Base-by-base conservation (phyloP, 2,329 filamentous ascomycete species). In the Microsporum canis region DNA sequence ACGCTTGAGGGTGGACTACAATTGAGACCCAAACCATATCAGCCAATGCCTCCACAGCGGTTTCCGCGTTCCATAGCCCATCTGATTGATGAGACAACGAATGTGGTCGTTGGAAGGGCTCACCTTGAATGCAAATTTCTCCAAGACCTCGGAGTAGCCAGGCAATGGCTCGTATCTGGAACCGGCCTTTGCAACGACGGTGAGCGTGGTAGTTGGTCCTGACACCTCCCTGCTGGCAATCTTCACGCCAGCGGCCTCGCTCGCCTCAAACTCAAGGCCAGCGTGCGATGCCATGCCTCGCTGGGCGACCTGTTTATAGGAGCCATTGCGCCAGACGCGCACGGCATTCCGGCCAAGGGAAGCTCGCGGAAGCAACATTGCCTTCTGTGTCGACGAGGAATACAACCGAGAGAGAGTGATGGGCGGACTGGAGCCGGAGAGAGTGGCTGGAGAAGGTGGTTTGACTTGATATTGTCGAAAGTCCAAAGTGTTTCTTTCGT, bases 81-180 rank as follows among this genome's bases (percentile, higher is more conserved):
- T 36, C 45, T 14, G 27, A n/a, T 33, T 51, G 45, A 31, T 39
- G 17, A 29, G 29, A 10, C 34, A 39, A 43, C 29, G 23, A 27
- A 5, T n/a, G 2, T 12, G 12, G 7, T 29, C 23, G 17, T 12
- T 51, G 73, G 68, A 64, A 66, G 41, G 33, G 71, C 77, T 69
- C 75, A 91, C 94, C 89, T 95, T 95, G 85, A 96, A 99, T 67
- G 95, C 92, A 80, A 95, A 99, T 76, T 90, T 88, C 80, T 94
- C 88, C 67, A 99, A 83, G 62, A 88, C 92, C 72, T 91, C 88
- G 66, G 92, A 88, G 76, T 96, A 83, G 67, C 94, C 94, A 65
- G 94, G 94, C 68, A 88, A 82, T 66, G 89, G 84, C 81, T 99
- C 87, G 78, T 92, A 97, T 76, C 94, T 84, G 66, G 92, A 95